Evolutionary conservation across 2,329 filamentous ascomycete species (phyloP).

Genomic region (Fusarium hainanense): DNA sequence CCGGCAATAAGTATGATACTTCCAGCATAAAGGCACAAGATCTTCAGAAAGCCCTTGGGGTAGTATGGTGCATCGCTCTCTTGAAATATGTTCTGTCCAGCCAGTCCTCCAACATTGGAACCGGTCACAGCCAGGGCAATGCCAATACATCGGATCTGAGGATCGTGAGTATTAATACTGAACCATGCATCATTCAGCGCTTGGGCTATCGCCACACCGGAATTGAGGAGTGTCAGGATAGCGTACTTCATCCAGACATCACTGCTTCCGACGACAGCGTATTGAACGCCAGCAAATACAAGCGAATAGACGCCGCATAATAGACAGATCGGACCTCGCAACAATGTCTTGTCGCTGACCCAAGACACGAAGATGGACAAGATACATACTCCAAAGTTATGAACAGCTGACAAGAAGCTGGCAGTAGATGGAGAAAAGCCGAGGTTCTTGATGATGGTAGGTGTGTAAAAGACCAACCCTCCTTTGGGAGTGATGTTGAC

Average conservation of each 20-base stretch:
- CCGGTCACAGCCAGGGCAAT: neutral
- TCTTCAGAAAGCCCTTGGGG: neutral
- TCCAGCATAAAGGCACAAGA: neutral
- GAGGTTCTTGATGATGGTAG: conserved; percentile 10
- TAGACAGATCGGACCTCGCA: neutral
- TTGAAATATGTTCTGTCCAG: conserved; percentile 2
- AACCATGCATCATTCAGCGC: conserved; percentile 7
- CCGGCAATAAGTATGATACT: conserved; percentile 13
- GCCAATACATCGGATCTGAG: neutral
- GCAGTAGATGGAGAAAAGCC: conserved; percentile 3
- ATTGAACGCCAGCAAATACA: neutral
- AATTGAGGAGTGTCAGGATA: neutral
- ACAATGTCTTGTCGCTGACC: neutral
- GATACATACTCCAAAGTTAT: conserved; percentile 9
- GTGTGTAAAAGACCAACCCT: neutral
- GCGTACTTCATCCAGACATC: conserved; percentile 10
- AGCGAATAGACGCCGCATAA: conserved; percentile 5
- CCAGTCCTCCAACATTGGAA: neutral
- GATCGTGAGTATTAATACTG: conserved; percentile 1
- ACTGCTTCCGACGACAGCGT: neutral
- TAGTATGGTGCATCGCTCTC: neutral
- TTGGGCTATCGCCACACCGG: neutral
- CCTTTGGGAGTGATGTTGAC: neutral
- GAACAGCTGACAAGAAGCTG: neutral
- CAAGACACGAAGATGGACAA: neutral